Percentiles rank a stretch among this genome's conserved stretches.
Evolutionary conservation across 2,329 filamentous ascomycete species (phyloP).

Genomic region (Talaromyces sp.): DNA sequence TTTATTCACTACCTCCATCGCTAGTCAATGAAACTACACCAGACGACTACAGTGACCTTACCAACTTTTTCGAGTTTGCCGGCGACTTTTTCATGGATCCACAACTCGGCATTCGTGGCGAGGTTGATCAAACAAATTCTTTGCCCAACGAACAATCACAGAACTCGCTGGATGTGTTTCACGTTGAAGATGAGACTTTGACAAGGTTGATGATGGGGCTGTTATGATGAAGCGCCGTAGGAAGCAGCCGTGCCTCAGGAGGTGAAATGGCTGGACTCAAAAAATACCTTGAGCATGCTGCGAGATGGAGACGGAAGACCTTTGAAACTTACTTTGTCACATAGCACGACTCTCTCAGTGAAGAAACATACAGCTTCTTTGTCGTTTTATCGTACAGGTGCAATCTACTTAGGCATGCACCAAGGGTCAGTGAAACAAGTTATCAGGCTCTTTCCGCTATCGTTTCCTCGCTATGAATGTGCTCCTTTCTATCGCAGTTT

Average conservation of each 20-base stretch:
- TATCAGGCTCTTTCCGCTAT: not conserved
- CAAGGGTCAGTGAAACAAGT: not conserved
- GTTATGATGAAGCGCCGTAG: constrained; percentile 19
- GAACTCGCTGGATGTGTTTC: constrained; percentile 27
- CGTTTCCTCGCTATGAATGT: not conserved
- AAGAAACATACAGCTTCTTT: too few species aligned
- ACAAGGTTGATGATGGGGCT: constrained; percentile 35
- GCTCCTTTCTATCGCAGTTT: not conserved
- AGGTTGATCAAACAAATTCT: not conserved
- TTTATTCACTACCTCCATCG: constrained; percentile 9
- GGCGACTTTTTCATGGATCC: constrained; percentile 45
- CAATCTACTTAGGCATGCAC: not conserved
- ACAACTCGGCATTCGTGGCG: constrained; percentile 17
- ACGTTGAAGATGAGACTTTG: constrained; percentile 34
- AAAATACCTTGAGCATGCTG: too few species aligned
- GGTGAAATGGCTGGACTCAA: too few species aligned
- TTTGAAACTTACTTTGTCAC: too few species aligned
- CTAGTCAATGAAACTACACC: constrained; percentile 1
- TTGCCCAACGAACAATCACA: not conserved
- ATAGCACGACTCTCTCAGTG: too few species aligned
- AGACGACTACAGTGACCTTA: constrained; percentile 49
- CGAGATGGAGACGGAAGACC: too few species aligned
- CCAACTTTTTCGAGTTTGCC: constrained; percentile 59
- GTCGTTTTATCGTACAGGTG: too few species aligned
- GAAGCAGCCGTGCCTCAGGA: not conserved